Conservation (phyloP, 768 basidiomycete species). For the Lyophyllum semitale region DNA sequence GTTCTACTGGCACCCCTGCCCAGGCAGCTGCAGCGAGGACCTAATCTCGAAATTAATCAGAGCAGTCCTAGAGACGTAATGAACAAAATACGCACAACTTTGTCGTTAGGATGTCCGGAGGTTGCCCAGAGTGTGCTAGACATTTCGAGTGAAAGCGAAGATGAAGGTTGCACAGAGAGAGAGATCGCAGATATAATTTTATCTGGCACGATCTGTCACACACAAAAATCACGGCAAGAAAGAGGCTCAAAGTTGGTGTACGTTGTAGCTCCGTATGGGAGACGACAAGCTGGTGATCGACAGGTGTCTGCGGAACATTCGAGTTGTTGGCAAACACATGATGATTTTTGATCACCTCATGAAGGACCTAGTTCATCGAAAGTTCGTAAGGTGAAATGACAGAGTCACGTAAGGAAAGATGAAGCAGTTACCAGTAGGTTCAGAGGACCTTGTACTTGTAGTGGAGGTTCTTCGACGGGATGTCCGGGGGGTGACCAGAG, state of each 20-base stretch:
- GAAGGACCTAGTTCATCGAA: no score
- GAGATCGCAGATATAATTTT: background rate
- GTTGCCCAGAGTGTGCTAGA: constrained; percentile 62
- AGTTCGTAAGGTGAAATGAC: no score
- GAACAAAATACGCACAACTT: constrained; percentile 41
- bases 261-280: no score
- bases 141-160: constrained; percentile 34
- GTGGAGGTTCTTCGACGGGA: no score
- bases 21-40: constrained; percentile 59
- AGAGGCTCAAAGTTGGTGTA: no score
- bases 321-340: constrained; percentile 22
- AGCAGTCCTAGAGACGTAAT: background rate
- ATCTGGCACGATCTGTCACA: constrained; percentile 4
- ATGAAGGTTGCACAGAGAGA: constrained; percentile 7
- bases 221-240: constrained; percentile 65
- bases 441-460: no score
- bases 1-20: constrained; percentile 56
- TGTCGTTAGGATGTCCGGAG: constrained; percentile 40
- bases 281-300: constrained; percentile 24
- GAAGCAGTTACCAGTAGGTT: no score
- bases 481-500: no score
- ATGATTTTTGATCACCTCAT: background rate
- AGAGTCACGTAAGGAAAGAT: no score
- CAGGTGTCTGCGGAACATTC: constrained; percentile 20
- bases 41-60: constrained; percentile 22